These are phyloP conservation scores for Lentinus brumalis DNA, from an alignment of 768 basidiomycete species.

Conservation along the genomic window DNA sequence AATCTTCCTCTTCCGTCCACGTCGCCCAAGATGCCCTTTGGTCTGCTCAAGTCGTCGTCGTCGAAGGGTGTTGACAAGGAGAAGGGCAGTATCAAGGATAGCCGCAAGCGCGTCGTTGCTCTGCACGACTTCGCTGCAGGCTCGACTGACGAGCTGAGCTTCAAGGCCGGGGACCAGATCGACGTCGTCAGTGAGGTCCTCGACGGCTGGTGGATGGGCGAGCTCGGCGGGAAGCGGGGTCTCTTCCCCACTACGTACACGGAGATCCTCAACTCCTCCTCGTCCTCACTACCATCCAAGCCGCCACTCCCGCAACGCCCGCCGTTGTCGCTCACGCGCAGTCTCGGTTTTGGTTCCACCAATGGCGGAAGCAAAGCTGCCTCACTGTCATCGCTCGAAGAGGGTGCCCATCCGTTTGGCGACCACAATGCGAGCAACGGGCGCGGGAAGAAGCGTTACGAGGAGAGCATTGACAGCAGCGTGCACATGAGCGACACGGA, in stretches of 20 bases:
- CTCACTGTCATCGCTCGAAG: slow-evolving; percentile 18
- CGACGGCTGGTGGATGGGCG: slow-evolving; percentile 92
- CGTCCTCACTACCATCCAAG: slow-evolving; percentile 24
- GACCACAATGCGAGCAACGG: slow-evolving; percentile 44
- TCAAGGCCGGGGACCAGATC: slow-evolving; percentile 76
- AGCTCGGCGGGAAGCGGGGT: slow-evolving; percentile 67
- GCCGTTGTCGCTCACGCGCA: slow-evolving; percentile 18
- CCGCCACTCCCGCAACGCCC: slow-evolving; percentile 29
- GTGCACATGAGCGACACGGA: slow-evolving; percentile 33
- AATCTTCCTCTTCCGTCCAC: slow-evolving; percentile 4
- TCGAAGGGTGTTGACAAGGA: slow-evolving; percentile 24
- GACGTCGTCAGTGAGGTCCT: slow-evolving; percentile 77
- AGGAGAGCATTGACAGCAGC: slow-evolving; percentile 31
- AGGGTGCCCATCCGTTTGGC: slow-evolving; percentile 50
- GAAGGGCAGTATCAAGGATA: slow-evolving; percentile 43
- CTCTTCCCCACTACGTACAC: slow-evolving; percentile 83
- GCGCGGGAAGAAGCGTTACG: slow-evolving; percentile 41
- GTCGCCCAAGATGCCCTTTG: slow-evolving; percentile 31
- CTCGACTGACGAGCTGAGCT: slow-evolving; percentile 75
- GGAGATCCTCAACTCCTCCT: slow-evolving; percentile 44
- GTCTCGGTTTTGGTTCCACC: slow-evolving; percentile 5
- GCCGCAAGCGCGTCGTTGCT: slow-evolving; percentile 56
- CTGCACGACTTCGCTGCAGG: slow-evolving; percentile 70
- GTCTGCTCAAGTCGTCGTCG: slow-evolving; percentile 52
- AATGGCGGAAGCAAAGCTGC: slow-evolving; percentile 6